These are phyloP conservation scores for Penicillium expansum DNA, from an alignment of 2,329 filamentous ascomycete genomes.

Conservation along the genomic window DNA sequence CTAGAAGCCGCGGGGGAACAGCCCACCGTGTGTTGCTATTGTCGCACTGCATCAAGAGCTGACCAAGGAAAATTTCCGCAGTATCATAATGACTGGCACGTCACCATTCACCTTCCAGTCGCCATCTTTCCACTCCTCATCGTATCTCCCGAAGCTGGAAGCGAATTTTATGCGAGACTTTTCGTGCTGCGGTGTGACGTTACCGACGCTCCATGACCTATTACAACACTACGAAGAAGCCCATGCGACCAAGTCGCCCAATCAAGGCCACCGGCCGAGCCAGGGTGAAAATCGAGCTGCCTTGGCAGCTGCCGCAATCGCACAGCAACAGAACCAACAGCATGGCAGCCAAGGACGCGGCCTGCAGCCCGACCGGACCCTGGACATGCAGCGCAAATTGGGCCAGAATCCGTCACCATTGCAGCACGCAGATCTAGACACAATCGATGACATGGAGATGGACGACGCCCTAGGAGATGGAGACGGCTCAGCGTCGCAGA, in stretches of 20 bases:
- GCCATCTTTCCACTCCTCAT: slow-evolving; percentile 95
- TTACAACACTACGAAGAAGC: slow-evolving; percentile 95
- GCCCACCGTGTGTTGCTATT: slow-evolving; percentile 15
- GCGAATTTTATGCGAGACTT: slow-evolving; percentile 98
- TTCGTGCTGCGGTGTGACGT: slow-evolving; percentile 84
- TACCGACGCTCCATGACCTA: slow-evolving; percentile 89
- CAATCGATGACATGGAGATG: slow-evolving; percentile 94
- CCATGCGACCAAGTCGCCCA: slow-evolving; percentile 69
- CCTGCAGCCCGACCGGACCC: slow-evolving; percentile 34
- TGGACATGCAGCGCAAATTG: slow-evolving; percentile 40
- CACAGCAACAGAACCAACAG: slow-evolving; percentile 52
- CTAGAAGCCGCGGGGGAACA: slow-evolving; percentile 2
- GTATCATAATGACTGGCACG: slow-evolving; percentile 92
- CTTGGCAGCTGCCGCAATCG: slow-evolving; percentile 46
- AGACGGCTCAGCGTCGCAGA: slow-evolving; percentile 36
- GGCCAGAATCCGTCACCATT: slow-evolving; percentile 33
- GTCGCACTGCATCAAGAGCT: slow-evolving; percentile 26
- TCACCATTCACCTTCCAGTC: slow-evolving; percentile 90
- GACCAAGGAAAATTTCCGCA: slow-evolving; percentile 43
- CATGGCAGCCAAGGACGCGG: slow-evolving; percentile 37
- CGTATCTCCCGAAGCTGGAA: slow-evolving; percentile 92
- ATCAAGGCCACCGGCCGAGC: slow-evolving; percentile 48
- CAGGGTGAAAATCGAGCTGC: slow-evolving; percentile 53
- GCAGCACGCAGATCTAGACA: slow-evolving; percentile 65
- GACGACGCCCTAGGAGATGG: slow-evolving; percentile 69